Conservation (phyloP, 176 grass and related monocot genomes). For the Eleusine indica region DNA sequence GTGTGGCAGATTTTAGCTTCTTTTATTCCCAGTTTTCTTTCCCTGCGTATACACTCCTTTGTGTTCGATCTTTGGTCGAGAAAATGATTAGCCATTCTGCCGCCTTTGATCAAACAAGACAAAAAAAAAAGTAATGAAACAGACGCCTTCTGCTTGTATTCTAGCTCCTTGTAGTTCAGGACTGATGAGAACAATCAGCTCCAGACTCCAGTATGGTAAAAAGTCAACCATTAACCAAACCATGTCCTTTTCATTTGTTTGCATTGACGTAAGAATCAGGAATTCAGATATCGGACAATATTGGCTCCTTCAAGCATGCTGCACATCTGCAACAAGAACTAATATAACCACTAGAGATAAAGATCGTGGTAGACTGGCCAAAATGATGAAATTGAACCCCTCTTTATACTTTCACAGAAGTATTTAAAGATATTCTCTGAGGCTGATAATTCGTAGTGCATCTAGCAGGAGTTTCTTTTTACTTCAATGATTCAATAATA, state of each 20-base stretch:
- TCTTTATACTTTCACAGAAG: neutral
- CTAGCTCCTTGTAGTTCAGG: neutral
- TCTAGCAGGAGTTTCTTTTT: neutral
- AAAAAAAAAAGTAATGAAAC: neutral
- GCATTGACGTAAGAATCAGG: neutral
- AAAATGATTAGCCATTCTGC: neutral
- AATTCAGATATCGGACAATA: neutral
- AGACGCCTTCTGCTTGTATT: neutral
- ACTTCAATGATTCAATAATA: neutral
- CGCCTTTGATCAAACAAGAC: neutral
- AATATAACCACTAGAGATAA: neutral
- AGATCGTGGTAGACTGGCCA: neutral
- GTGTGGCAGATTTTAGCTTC: neutral
- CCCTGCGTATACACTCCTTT: too few species aligned
- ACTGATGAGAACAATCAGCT: neutral
- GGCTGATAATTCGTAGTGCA: neutral
- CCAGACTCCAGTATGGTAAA: neutral
- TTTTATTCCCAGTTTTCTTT: too few species aligned
- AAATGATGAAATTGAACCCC: neutral
- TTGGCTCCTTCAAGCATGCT: neutral
- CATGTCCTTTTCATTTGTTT: neutral
- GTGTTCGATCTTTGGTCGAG: neutral
- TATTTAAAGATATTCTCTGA: neutral
- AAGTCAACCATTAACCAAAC: neutral
- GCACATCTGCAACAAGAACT: neutral